These are phyloP conservation scores for Camellia sinensis DNA, from an alignment of 148 eudicot species.

Conservation along the genomic window DNA sequence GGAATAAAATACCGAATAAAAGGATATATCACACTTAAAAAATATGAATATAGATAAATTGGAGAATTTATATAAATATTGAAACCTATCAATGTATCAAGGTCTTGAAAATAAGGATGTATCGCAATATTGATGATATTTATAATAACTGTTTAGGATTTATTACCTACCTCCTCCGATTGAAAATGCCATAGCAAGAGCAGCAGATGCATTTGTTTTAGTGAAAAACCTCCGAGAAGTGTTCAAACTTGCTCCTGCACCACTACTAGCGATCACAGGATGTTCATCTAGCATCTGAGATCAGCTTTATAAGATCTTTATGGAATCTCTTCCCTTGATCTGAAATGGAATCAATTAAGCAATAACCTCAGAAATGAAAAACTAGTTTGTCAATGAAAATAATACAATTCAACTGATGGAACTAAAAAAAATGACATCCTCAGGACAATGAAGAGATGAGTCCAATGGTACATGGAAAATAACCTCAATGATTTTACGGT, in stretches of 20 bases:
- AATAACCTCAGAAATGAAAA: conserved; percentile 10
- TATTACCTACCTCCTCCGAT: conserved; percentile 68
- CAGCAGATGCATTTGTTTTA: conserved; percentile 91
- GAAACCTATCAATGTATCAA: not conserved
- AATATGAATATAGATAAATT: not conserved
- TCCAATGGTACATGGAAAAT: not conserved
- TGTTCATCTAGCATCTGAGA: conserved; percentile 85
- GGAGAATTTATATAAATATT: not conserved
- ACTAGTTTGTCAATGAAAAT: not conserved
- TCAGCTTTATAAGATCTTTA: conserved; percentile 66
- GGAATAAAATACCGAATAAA: not conserved
- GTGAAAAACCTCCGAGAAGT: conserved; percentile 90
- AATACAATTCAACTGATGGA: not conserved
- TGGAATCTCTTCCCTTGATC: conserved; percentile 98
- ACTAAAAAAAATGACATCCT: not conserved
- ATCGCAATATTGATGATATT: not conserved
- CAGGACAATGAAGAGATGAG: not conserved
- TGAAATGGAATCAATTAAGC: conserved; percentile 27
- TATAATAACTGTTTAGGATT: not conserved
- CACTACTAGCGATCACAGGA: conserved; percentile 97
- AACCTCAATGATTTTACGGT: not conserved
- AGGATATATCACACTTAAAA: not conserved
- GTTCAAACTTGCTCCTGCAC: conserved; percentile 79
- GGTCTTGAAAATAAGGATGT: not conserved
- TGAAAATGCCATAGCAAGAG: conserved; percentile 97